These are phyloP conservation scores for Calonectria fujianensis DNA, from an alignment of 2,329 filamentous ascomycete genomes.

Conservation along the genomic window DNA sequence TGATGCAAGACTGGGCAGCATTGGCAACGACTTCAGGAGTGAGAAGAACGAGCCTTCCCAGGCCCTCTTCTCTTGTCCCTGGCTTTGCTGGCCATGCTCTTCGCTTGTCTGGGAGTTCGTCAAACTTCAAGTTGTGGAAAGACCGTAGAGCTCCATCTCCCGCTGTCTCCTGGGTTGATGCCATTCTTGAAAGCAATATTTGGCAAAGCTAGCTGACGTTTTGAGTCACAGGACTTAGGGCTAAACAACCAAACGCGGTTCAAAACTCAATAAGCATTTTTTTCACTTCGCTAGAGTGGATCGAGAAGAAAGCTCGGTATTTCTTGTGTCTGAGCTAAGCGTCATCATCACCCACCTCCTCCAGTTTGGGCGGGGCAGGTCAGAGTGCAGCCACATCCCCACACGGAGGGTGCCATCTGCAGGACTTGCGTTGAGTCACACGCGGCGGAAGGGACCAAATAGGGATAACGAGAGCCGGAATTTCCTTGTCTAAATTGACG, in stretches of 20 bases:
- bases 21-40: constrained; percentile 70
- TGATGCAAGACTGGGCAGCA: constrained; percentile 69
- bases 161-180: constrained; percentile 23
- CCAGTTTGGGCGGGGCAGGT: not conserved
- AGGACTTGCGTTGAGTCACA: not conserved
- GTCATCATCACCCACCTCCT: not conserved
- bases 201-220: not conserved
- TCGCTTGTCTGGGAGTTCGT: constrained; percentile 66
- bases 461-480: not conserved
- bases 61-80: constrained; percentile 69
- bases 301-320: not conserved
- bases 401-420: constrained; percentile 39
- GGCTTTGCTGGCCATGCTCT: constrained; percentile 68
- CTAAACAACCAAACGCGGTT: not conserved
- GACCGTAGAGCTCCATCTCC: not conserved
- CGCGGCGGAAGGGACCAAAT: not conserved
- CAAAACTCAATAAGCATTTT: not conserved
- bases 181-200: constrained; percentile 5
- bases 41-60: constrained; percentile 70
- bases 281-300: not conserved
- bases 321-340: not conserved
- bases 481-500: not conserved
- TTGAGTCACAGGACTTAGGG: not conserved
- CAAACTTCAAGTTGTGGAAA: constrained; percentile 39
- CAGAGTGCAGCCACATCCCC: constrained; percentile 18